Base-by-base conservation (phyloP, 1,284 basidiomycete species). In the Amylostereum chailletii region DNA sequence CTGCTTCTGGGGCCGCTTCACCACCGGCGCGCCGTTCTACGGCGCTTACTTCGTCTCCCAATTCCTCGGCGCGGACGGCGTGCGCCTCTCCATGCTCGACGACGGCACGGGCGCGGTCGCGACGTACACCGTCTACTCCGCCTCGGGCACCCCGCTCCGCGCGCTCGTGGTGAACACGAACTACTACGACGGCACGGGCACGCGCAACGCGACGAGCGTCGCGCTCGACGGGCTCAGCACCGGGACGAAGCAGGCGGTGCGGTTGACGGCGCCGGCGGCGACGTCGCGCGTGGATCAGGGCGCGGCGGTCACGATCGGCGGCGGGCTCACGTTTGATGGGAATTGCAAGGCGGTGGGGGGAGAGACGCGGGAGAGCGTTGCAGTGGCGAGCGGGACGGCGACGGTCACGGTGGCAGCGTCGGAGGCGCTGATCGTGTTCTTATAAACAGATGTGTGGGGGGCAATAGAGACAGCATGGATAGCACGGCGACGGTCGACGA, bases 1-100 rank as follows among this genome's bases (percentile, higher is more conserved):
- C 54, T 70, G 69, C 57, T 71, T 67, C 59, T 71, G 68, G 68
- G 66, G 66, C 34, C 53, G 58, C n/a, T 61, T 52, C 48, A 60
- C 62, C 30, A 60, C 67, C 19, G 61, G 57, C 46, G 63, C 70
- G 11, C 70, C 71, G 0, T 73, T 68, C 55, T 73, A 72, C 51
- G 72, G 71, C 31, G 66, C 64, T 7, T 62, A 59, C 31, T 71
- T 70, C 54, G 65, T 70, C 11, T 67, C 66, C 31, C 64, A 71
- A 40, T 69, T 71, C 55, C 55, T 70, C 27, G 65, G 70, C 36
- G 55, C 60, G 32, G 61, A 67, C 53, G 61, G 65, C 42, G 52
- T 52, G 30, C 60, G 58, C 42, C 42, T 73, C 36, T 60, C 63
- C 5, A 65, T 64, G 62, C 63, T 73, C 38, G 71, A 71, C 55